Evolutionary conservation across 2,329 filamentous ascomycete genomes (phyloP).

Genomic region (Neofusicoccum ribis): DNA sequence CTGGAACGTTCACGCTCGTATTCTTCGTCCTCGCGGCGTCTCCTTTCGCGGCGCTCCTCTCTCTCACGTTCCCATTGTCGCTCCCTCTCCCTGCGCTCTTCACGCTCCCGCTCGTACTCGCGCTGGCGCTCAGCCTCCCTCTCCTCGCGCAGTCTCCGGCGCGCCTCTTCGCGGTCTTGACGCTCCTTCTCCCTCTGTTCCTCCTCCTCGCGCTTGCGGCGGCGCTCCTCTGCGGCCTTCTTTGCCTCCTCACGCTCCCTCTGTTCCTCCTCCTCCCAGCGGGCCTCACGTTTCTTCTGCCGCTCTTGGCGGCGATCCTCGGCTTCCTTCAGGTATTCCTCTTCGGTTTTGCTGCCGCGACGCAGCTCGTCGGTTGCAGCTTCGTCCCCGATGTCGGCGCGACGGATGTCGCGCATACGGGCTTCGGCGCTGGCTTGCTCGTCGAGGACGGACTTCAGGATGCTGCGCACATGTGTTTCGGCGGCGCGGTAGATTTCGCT

Average conservation of each 20-base stretch:
- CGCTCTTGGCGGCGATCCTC: conserved; percentile 61
- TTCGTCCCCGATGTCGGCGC: conserved; percentile 68
- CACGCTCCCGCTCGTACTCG: conserved; percentile 55
- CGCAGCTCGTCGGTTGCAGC: conserved; percentile 64
- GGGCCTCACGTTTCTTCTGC: conserved; percentile 61
- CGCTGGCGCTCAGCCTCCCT: conserved; percentile 39
- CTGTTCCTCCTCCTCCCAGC: conserved; percentile 60
- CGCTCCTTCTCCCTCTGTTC: conserved; percentile 44
- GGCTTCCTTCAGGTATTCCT: conserved; percentile 70
- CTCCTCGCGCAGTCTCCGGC: conserved; percentile 47
- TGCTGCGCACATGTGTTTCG: conserved; percentile 64
- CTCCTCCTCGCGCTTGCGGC: conserved; percentile 50
- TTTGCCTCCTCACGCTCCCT: conserved; percentile 56
- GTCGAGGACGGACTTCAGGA: conserved; percentile 64
- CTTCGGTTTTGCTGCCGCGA: conserved; percentile 70
- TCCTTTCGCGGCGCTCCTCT: conserved; percentile 31
- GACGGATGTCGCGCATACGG: conserved; percentile 67
- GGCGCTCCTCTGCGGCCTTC: conserved; percentile 50
- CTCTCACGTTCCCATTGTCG: conserved; percentile 36
- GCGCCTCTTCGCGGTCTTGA: conserved; percentile 28
- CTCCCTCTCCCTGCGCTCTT: conserved; percentile 42
- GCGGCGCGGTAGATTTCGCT: conserved; percentile 74
- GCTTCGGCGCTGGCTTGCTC: conserved; percentile 60
- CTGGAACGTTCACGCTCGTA: conserved; percentile 47
- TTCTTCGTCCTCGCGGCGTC: conserved; percentile 47